phyloP scores from a whole-genome alignment of 176 grass and related monocot species.

The Musa troglodytarum region DNA sequence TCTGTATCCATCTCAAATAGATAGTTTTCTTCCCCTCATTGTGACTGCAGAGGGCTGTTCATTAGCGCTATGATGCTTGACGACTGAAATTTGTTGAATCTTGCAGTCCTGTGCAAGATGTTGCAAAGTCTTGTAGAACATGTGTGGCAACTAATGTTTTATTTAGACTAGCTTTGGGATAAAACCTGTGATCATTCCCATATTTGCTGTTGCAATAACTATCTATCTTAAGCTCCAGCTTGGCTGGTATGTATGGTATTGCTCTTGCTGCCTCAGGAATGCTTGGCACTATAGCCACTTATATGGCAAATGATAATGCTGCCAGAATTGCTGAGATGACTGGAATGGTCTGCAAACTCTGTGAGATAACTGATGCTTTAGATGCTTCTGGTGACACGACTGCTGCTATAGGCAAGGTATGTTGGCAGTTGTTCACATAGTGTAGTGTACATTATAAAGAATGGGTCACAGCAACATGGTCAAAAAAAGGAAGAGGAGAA shows the following conservation, averaged over 20 bases:
- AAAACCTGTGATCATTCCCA: slow-evolving; percentile 60
- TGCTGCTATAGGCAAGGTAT: slow-evolving; percentile 16
- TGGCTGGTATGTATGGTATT: slow-evolving; percentile 60
- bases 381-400: slow-evolving; percentile 16
- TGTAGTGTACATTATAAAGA: background rate
- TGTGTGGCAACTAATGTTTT: slow-evolving; percentile 60
- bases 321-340: slow-evolving; percentile 61
- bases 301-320: slow-evolving; percentile 53
- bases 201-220: slow-evolving; percentile 40
- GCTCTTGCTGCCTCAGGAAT: slow-evolving; percentile 58
- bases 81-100: background rate
- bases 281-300: slow-evolving; percentile 54
- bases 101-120: slow-evolving; percentile 47
- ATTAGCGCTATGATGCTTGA: background rate
- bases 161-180: slow-evolving; percentile 51
- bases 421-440: background rate
- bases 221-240: slow-evolving; percentile 52
- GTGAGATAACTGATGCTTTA: slow-evolving; percentile 41
- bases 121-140: slow-evolving; percentile 57
- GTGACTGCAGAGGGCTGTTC: background rate
- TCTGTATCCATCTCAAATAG: too few species aligned
- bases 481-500: background rate
- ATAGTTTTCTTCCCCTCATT: background rate
- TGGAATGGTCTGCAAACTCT: slow-evolving; percentile 46
- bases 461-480: background rate